Base-by-base conservation (phyloP, 2,329 filamentous ascomycete species). In the Neofusicoccum laricinum region DNA sequence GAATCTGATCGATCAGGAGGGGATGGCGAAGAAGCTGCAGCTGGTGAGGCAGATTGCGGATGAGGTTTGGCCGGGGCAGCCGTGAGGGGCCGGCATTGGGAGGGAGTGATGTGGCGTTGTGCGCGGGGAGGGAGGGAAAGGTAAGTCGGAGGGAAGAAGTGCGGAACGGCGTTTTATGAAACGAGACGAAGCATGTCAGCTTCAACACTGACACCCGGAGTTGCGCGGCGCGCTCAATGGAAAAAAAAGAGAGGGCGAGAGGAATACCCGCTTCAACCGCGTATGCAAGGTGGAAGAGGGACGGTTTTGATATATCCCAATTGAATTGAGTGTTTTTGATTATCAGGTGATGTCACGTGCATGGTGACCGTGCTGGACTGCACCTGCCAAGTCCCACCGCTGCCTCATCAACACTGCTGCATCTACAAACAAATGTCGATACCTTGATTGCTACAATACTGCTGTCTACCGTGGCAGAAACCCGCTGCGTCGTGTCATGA, bases 31-130 rank as follows among this genome's bases (percentile, higher is more conserved):
- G 74, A 92, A 92, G 79, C 77, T 92, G 71, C 79, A 82, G 68
- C 76, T 92, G 63, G 88, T 92, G n/a, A 83, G 89, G 65, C 79
- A 86, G 70, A 86, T 92, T 70, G 89, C 90, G 1, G 84, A 91
- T 70, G 87, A 89, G 73, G 84, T 92, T 66, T 92, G 89, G 90
- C 80, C 81, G 4, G 79, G 80, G 38, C 76, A 85, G 78, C 73
- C 78, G 68, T 85, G 30, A 40, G 30, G 32, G 7, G 32, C 10
- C 21, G 58, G 11, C 12, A 10, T 30, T 7, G 1, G n/a, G 40
- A 45, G 25, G 3, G 6, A 15, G 6, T 21, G 53, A 25, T 58
- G 19, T 15, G 3, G 2, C 30, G 38, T 8, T 17, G 15, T 36
- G n/a, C 4, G 41, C 17, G 41, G 36, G 14, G 19, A 7, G 51